A percentile compares a stretch with the other conserved stretches of the same genome.
phyloP scores from a whole-genome alignment of 176 grass and related monocot genomes.

The Miscanthus lutarioriparius region DNA sequence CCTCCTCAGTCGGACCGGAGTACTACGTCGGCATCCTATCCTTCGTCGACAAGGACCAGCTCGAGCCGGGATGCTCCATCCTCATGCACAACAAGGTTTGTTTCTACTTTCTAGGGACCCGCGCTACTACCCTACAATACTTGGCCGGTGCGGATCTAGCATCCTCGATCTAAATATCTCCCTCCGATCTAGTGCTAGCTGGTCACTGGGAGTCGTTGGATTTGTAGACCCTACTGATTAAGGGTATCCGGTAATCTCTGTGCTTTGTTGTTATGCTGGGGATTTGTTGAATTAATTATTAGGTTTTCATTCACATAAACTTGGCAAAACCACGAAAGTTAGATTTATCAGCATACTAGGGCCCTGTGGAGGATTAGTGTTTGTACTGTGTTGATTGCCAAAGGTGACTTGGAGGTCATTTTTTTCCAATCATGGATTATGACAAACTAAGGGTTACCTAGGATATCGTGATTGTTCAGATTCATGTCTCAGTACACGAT shows the following conservation, averaged over 20 bases:
- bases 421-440: not conserved
- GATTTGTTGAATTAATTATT: not conserved
- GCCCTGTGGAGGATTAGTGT: no score
- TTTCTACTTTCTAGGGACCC: not conserved
- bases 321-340: not conserved
- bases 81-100: constrained; percentile 90
- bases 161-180: not conserved
- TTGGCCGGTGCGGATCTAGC: constrained; percentile 1
- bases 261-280: not conserved
- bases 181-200: not conserved
- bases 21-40: constrained; percentile 87
- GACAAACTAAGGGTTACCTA: not conserved
- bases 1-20: constrained; percentile 80
- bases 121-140: not conserved
- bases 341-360: not conserved
- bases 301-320: not conserved
- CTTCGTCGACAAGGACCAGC: constrained; percentile 92
- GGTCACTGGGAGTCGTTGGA: not conserved
- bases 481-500: not conserved
- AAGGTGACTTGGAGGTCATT: not conserved
- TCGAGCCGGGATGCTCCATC: constrained; percentile 83
- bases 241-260: no score
- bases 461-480: not conserved
- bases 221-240: not conserved
- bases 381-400: not conserved